These are phyloP conservation scores for Solanum rostratum DNA, from an alignment of 257 asterid species.

Conservation along the genomic window DNA sequence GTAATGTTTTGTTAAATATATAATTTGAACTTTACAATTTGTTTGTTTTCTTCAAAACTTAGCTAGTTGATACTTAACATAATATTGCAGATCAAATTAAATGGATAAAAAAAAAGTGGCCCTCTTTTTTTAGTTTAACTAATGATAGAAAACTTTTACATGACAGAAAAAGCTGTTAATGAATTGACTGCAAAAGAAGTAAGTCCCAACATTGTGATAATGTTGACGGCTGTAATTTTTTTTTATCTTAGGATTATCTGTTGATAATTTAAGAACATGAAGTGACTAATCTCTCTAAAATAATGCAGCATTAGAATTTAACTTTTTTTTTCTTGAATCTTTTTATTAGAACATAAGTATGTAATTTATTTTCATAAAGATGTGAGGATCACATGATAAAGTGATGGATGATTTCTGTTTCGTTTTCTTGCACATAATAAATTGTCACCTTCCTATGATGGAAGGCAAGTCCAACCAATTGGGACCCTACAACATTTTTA, in stretches of 20 bases:
- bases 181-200: background rate
- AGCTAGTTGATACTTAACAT: background rate
- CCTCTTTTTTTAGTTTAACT: background rate
- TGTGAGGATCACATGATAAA: slow-evolving; percentile 46
- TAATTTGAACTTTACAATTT: background rate
- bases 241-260: background rate
- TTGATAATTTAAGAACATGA: background rate
- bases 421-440: slow-evolving; percentile 7
- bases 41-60: background rate
- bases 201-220: background rate
- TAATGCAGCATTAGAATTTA: slow-evolving; percentile 3
- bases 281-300: background rate
- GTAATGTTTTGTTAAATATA: background rate
- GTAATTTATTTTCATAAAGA: background rate
- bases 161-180: background rate
- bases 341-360: background rate
- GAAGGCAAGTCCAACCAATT: slow-evolving; percentile 46
- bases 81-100: background rate
- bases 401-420: slow-evolving; percentile 30
- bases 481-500: slow-evolving; percentile 27
- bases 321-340: background rate
- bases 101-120: background rate
- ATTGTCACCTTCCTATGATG: slow-evolving; percentile 16
- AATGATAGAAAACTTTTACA: background rate
- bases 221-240: background rate